phyloP scores from a whole-genome alignment of 129 eudicot genomes.

The Daucus carota region DNA sequence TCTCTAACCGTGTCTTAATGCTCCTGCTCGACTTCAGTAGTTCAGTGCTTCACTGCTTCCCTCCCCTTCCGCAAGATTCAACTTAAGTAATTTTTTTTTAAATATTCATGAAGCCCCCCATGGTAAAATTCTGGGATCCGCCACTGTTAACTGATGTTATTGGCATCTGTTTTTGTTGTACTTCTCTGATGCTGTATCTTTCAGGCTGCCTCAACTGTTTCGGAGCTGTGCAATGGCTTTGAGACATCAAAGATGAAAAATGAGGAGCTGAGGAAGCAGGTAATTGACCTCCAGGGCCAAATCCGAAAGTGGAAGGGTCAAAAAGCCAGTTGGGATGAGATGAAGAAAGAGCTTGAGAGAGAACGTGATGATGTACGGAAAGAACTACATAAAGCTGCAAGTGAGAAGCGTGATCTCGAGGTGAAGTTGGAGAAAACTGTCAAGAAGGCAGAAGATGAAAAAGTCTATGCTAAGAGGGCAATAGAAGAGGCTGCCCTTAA shows the following conservation, averaged over 20 bases:
- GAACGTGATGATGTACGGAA: not conserved
- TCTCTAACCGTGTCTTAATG: too few relatives aligned
- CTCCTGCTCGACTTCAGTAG: too few relatives aligned
- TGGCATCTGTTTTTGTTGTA: not conserved
- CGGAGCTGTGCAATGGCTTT: not conserved
- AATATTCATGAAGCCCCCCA: too few relatives aligned
- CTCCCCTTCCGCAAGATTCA: too few relatives aligned
- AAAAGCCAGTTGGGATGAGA: not conserved
- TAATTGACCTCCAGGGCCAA: not conserved
- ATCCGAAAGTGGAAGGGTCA: not conserved
- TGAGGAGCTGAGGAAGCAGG: not conserved
- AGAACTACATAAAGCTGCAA: not conserved
- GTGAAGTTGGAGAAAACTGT: not conserved
- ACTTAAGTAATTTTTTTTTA: too few relatives aligned
- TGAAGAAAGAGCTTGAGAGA: constrained; percentile 4
- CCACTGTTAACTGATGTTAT: too few relatives aligned
- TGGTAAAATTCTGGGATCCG: too few relatives aligned
- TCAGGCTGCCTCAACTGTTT: not conserved
- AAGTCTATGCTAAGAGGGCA: not conserved
- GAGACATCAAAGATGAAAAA: not conserved
- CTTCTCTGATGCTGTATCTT: not conserved
- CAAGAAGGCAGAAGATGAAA: not conserved
- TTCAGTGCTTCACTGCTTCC: too few relatives aligned
- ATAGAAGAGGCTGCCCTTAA: not conserved
- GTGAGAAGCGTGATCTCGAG: not conserved